phyloP scores from a whole-genome alignment of 2,329 filamentous ascomycete genomes.

The Hortaea sp. region DNA sequence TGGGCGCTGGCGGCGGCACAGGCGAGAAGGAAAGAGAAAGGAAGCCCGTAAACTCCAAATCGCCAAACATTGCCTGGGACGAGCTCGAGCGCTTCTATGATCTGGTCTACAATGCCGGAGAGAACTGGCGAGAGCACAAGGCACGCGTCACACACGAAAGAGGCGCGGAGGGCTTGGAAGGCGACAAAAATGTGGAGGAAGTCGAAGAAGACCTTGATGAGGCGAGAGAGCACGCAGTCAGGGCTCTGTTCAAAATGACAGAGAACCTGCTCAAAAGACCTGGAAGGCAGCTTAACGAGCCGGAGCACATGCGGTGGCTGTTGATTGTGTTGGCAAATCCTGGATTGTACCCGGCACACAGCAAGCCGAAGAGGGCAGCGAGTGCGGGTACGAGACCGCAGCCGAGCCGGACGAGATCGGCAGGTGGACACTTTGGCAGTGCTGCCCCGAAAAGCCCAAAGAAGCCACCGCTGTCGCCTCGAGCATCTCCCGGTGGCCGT shows the following conservation, averaged over 20 bases:
- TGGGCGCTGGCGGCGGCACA: constrained; percentile 14
- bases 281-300: constrained; percentile 55
- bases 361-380: constrained; percentile 6
- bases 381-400: constrained; percentile 1
- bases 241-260: constrained; percentile 63
- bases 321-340: constrained; percentile 73
- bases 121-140: constrained; percentile 49
- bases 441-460: constrained; percentile 9
- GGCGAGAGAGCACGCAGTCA: constrained; percentile 60
- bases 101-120: constrained; percentile 56
- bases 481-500: constrained; percentile 11
- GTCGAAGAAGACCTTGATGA: constrained; percentile 46
- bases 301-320: constrained; percentile 65
- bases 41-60: constrained; percentile 45
- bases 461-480: constrained; percentile 9
- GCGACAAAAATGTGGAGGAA: constrained; percentile 31
- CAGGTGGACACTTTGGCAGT: constrained; percentile 7
- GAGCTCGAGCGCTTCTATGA: constrained; percentile 65
- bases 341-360: constrained; percentile 47
- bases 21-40: background rate
- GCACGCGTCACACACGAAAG: constrained; percentile 35
- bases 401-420: constrained; percentile 8
- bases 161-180: constrained; percentile 30
- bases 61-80: constrained; percentile 65
- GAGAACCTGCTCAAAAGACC: constrained; percentile 75